Evolutionary conservation across 331 rosid species (phyloP).

Genomic region (Malus hybrid): DNA sequence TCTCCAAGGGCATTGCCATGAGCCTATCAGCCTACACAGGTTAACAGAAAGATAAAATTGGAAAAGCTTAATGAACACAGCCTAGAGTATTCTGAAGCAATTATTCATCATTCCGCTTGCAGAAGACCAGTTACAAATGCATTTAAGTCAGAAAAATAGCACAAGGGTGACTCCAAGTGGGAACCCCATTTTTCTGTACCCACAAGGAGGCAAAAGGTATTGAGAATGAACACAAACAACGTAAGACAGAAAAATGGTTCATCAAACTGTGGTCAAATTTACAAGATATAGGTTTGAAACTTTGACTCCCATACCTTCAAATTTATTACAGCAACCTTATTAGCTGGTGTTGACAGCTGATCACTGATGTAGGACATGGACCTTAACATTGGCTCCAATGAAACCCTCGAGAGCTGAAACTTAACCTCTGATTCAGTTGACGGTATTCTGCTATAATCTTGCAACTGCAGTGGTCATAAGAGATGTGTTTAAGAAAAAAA

Average conservation of each 20-base stretch:
- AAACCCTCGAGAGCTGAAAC: constrained; percentile 76
- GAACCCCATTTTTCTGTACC: not conserved
- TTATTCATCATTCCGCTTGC: not conserved
- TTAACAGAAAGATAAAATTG: not conserved
- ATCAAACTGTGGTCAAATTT: not conserved
- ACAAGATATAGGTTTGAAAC: constrained; percentile 2
- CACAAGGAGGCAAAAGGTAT: not conserved
- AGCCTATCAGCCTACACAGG: not conserved
- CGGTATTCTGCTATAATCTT: constrained; percentile 64
- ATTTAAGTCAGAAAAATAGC: not conserved
- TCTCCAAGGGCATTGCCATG: not conserved
- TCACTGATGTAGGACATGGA: constrained; percentile 87
- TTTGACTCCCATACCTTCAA: constrained; percentile 49
- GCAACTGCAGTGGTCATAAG: constrained; percentile 54
- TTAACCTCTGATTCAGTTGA: constrained; percentile 85
- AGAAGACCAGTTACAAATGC: not conserved
- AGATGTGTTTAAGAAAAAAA: not conserved
- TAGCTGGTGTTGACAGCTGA: constrained; percentile 84
- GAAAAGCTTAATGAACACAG: not conserved
- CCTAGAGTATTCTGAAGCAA: not conserved
- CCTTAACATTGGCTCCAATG: constrained; percentile 86
- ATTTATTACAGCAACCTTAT: constrained; percentile 84
- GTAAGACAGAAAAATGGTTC: not conserved
- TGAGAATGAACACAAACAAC: not conserved
- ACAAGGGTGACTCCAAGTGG: not conserved